phyloP scores from a whole-genome alignment of 345 rosid species.

The Aquilaria malaccensis region DNA sequence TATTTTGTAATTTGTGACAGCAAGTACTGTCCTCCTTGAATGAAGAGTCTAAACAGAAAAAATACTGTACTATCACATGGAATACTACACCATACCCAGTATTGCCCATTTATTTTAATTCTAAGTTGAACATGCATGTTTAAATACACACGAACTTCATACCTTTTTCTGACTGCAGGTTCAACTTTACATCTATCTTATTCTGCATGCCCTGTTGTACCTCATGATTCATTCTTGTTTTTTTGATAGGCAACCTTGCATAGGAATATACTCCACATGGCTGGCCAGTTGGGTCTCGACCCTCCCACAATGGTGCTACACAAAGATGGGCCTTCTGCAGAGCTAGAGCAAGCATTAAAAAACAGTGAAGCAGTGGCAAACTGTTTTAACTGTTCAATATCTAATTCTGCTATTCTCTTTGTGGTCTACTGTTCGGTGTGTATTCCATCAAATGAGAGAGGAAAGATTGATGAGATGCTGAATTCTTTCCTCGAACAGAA shows the following conservation, averaged over 20 bases:
- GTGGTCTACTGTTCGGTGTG: constrained; percentile 62
- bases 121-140: too few relatives aligned
- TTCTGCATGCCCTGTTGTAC: too few relatives aligned
- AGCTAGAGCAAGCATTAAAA: constrained; percentile 69
- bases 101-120: too few relatives aligned
- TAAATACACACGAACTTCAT: too few relatives aligned
- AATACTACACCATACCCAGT: too few relatives aligned
- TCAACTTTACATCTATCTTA: too few relatives aligned
- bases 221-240: too few relatives aligned
- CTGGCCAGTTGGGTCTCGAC: constrained; percentile 94
- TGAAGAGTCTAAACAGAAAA: too few relatives aligned
- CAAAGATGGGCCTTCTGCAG: constrained; percentile 53
- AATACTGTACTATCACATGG: too few relatives aligned
- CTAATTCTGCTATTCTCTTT: constrained; percentile 56
- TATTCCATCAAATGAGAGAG: constrained; percentile 49
- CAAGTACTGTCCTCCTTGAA: too few relatives aligned
- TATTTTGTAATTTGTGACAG: too few relatives aligned
- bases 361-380: constrained; percentile 95
- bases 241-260: constrained; percentile 75
- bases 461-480: constrained; percentile 53
- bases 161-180: too few relatives aligned
- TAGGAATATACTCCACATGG: constrained; percentile 78
- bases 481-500: constrained; percentile 34
- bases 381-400: constrained; percentile 60
- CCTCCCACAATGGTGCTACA: constrained; percentile 78